phyloP scores from a whole-genome alignment of 1,284 basidiomycete species.

The Termitomyces sp. region DNA sequence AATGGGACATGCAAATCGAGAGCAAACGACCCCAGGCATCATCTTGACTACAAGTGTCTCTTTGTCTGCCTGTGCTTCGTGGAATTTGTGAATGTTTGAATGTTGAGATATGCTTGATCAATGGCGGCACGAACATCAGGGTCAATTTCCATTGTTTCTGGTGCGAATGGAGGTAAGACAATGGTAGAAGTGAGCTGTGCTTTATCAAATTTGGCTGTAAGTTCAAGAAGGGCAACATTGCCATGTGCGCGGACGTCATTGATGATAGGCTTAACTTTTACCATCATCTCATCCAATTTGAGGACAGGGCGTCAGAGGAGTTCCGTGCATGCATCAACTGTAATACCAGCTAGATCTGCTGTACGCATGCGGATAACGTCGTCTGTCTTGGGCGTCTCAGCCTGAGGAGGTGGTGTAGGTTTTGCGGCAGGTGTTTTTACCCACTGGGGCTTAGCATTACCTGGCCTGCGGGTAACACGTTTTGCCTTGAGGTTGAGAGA shows the following conservation, averaged over 20 bases:
- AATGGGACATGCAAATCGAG: conserved; percentile 91
- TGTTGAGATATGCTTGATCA: conserved; percentile 89
- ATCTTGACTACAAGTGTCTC: conserved; percentile 85
- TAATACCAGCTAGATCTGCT: conserved; percentile 53
- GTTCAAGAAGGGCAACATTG: conserved; percentile 82
- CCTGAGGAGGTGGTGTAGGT: conserved; percentile 15
- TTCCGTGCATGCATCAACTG: conserved; percentile 53
- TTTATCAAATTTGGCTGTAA: conserved; percentile 94
- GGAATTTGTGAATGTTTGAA: conserved; percentile 93
- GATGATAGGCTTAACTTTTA: conserved; percentile 93
- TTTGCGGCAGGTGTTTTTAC: conserved; percentile 28
- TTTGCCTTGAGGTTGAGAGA: conserved; percentile 85
- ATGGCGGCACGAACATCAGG: conserved; percentile 76
- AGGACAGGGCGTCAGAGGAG: conserved; percentile 90
- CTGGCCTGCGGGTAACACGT: conserved; percentile 84
- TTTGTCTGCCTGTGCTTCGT: conserved; percentile 75
- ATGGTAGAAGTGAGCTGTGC: conserved; percentile 60
- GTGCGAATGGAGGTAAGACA: conserved; percentile 63
- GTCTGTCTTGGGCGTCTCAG: conserved; percentile 27
- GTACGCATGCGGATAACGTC: conserved; percentile 74
- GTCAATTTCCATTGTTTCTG: conserved; percentile 57
- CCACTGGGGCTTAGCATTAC: conserved; percentile 93
- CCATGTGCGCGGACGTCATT: conserved; percentile 81
- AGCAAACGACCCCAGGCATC: conserved; percentile 96
- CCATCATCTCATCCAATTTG: conserved; percentile 91